phyloP scores from a whole-genome alignment of 176 grass and related monocot species.

The Rhipidocladum racemiflorum region DNA sequence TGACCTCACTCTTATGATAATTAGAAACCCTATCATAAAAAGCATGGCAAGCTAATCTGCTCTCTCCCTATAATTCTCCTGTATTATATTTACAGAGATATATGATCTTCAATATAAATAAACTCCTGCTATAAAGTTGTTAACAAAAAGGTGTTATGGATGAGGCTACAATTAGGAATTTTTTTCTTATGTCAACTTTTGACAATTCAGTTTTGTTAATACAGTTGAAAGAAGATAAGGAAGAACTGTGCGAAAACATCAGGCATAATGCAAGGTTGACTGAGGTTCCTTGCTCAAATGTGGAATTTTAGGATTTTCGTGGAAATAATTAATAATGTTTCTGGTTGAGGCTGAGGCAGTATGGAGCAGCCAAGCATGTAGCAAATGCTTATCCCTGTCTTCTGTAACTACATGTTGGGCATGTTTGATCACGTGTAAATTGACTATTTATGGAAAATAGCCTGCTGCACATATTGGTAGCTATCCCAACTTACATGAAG shows the following conservation, averaged over 20 bases:
- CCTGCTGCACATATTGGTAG: background rate
- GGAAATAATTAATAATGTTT: background rate
- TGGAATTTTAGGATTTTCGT: background rate
- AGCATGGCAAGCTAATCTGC: background rate
- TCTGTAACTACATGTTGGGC: background rate
- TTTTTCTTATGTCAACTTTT: conserved; percentile 1
- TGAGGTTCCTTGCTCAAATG: background rate
- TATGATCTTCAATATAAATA: background rate
- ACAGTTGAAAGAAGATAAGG: background rate
- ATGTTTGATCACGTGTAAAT: background rate
- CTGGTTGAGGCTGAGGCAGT: background rate
- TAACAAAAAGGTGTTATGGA: background rate
- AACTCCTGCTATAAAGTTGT: background rate
- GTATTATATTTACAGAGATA: background rate
- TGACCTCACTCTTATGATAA: background rate
- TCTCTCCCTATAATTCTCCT: background rate
- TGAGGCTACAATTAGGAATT: background rate
- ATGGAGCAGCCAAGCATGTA: background rate
- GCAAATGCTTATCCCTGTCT: background rate
- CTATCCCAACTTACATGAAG: background rate
- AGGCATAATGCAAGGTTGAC: background rate
- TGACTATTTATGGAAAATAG: background rate
- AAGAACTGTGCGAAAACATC: background rate
- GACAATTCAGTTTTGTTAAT: conserved; percentile 4
- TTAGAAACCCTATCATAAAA: background rate